Percentiles rank a stretch among this genome's conserved stretches.
Evolutionary conservation across 2,329 filamentous ascomycete genomes (phyloP).

Genomic region (Colletotrichum tropicicola): DNA sequence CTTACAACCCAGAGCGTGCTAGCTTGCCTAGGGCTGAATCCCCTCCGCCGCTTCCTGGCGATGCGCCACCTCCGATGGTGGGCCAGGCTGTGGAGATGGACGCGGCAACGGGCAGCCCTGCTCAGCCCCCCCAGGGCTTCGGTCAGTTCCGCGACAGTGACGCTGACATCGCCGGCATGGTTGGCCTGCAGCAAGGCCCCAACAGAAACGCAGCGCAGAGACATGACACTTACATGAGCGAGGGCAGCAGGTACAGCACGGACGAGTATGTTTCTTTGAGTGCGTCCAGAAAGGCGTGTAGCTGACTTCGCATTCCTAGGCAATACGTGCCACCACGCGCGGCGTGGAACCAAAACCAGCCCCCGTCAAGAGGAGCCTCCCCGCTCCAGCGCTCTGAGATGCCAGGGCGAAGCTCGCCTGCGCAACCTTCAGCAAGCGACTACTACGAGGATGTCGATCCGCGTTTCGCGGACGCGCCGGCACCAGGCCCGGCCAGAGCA

Average conservation of each 20-base stretch:
- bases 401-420: slow-evolving; percentile 42
- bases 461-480: slow-evolving; percentile 67
- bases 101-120: slow-evolving; percentile 66
- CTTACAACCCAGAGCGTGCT: slow-evolving; percentile 52
- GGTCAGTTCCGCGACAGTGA: slow-evolving; percentile 70
- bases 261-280: slow-evolving; percentile 69
- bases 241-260: slow-evolving; percentile 76
- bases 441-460: slow-evolving; percentile 97
- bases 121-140: slow-evolving; percentile 49
- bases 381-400: slow-evolving; percentile 51
- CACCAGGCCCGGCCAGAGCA: slow-evolving; percentile 30
- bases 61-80: slow-evolving; percentile 49
- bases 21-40: slow-evolving; percentile 69
- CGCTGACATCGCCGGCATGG: slow-evolving; percentile 77
- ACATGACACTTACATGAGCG: slow-evolving; percentile 66
- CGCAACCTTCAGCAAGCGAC: slow-evolving; percentile 48
- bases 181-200: slow-evolving; percentile 71
- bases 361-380: slow-evolving; percentile 55
- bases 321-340: slow-evolving; percentile 65
- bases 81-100: slow-evolving; percentile 85
- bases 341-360: slow-evolving; percentile 60
- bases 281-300: slow-evolving; percentile 31
- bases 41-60: slow-evolving; percentile 66
- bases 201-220: slow-evolving; percentile 41
- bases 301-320: slow-evolving; percentile 52